Evolutionary conservation across 441 rosid genomes (phyloP).

Genomic region (Geranium incanum): DNA sequence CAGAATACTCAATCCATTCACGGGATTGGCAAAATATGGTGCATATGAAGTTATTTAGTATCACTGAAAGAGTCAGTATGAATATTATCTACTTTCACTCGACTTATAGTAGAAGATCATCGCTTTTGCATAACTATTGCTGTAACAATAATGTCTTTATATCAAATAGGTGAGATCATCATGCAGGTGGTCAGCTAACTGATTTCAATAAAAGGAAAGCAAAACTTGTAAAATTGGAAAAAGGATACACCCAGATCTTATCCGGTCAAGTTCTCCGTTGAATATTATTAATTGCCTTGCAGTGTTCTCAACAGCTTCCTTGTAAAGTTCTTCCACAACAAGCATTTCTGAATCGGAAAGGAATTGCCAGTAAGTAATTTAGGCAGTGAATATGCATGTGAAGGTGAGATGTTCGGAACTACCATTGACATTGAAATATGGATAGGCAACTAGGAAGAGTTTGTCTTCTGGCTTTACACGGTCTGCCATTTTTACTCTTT

Average conservation of each 20-base stretch:
- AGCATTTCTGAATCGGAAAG: conserved; percentile 68
- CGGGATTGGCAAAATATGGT: background rate
- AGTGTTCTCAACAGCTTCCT: conserved; percentile 65
- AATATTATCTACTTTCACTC: background rate
- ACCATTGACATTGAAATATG: conserved; percentile 92
- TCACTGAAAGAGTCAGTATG: background rate
- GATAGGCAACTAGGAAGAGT: conserved; percentile 76
- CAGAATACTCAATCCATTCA: background rate
- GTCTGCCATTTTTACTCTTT: conserved; percentile 75
- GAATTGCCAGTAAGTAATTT: conserved; percentile 15
- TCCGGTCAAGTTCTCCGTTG: conserved; percentile 94
- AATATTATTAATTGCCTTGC: conserved; percentile 60
- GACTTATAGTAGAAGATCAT: background rate
- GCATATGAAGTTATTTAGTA: background rate
- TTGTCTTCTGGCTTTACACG: conserved; percentile 74
- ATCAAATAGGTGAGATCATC: conserved; percentile 8
- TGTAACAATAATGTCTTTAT: background rate
- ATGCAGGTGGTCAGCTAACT: conserved; percentile 9
- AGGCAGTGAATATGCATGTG: conserved; percentile 10
- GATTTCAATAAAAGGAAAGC: background rate
- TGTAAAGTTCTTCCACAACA: conserved; percentile 92
- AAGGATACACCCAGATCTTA: conserved; percentile 98
- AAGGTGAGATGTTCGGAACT: conserved; percentile 19
- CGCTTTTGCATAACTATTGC: background rate
- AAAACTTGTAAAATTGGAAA: conserved; percentile 10